A percentile compares a stretch with the other conserved stretches of the same genome.
phyloP scores from a whole-genome alignment of 192 early-diverging fungal species.

The Backusella macrospora region DNA sequence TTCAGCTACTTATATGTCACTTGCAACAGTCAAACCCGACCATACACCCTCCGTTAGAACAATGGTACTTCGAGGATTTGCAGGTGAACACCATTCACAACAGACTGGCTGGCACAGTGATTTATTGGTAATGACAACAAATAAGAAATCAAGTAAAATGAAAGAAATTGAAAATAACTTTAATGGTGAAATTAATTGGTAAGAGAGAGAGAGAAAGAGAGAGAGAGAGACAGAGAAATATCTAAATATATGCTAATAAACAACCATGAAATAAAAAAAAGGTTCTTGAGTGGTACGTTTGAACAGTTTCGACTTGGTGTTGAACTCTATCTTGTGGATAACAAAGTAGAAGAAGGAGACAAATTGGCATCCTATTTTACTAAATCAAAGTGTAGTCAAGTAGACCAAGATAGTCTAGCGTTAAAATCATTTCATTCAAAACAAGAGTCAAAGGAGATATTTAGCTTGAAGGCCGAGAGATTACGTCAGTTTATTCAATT shows the following conservation, averaged over 20 bases:
- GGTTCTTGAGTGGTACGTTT: slow-evolving; percentile 36
- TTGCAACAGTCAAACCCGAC: slow-evolving; percentile 29
- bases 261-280: no score
- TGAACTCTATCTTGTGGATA: slow-evolving; percentile 21
- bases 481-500: slow-evolving; percentile 30
- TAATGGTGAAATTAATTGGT: slow-evolving; percentile 39
- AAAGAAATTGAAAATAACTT: slow-evolving; percentile 30
- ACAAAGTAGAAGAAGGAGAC: not conserved
- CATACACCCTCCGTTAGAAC: slow-evolving; percentile 35
- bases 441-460: not conserved
- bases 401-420: not conserved
- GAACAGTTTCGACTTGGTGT: slow-evolving; percentile 45
- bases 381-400: not conserved
- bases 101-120: slow-evolving; percentile 37
- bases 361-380: not conserved
- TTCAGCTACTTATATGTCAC: slow-evolving; percentile 27
- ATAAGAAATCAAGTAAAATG: slow-evolving; percentile 39
- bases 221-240: no score
- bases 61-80: slow-evolving; percentile 45
- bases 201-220: not conserved
- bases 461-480: slow-evolving; percentile 42
- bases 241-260: no score
- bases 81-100: slow-evolving; percentile 31
- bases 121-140: slow-evolving; percentile 29
- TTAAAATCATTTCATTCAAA: slow-evolving; percentile 14